Conservation (phyloP, 2,329 filamentous ascomycete species). For the Ramichloridium luteum region DNA sequence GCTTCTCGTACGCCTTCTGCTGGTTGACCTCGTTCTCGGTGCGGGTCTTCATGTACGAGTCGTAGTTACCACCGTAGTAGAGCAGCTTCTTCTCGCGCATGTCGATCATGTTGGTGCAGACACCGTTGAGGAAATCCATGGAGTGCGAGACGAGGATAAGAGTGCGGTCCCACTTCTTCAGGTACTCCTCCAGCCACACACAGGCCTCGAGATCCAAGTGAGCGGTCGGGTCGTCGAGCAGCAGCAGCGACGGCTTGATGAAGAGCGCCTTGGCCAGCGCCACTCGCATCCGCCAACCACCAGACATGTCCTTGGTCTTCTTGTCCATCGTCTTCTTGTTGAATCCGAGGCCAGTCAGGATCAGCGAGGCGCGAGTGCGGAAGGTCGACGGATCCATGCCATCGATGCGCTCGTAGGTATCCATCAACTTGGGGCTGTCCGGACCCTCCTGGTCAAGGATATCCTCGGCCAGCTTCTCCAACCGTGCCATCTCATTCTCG, state of each 20-base stretch:
- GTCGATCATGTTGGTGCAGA: constrained; percentile 96
- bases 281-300: constrained; percentile 99
- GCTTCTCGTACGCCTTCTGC: constrained; percentile 97
- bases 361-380: constrained; percentile 85
- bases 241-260: constrained; percentile 88
- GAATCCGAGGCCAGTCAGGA: constrained; percentile 96
- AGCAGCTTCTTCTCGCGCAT: constrained; percentile 81
- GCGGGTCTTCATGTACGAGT: constrained; percentile 88
- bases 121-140: constrained; percentile 98
- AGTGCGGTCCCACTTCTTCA: constrained; percentile 99
- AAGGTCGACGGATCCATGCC: constrained; percentile 98
- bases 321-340: constrained; percentile 97
- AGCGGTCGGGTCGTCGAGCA: constrained; percentile 95
- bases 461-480: constrained; percentile 80
- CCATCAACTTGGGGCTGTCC: constrained; percentile 78
- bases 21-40: constrained; percentile 93
- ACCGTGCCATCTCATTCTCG: constrained; percentile 77
- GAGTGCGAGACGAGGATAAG: constrained; percentile 94
- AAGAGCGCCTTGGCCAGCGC: constrained; percentile 95
- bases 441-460: constrained; percentile 86
- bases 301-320: constrained; percentile 99
- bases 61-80: constrained; percentile 99
- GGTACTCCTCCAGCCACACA: constrained; percentile 98
- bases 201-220: constrained; percentile 99
- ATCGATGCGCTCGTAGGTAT: constrained; percentile 98